Conservation (phyloP, 805 yeast species). For the Monosporozyma aerobia region DNA sequence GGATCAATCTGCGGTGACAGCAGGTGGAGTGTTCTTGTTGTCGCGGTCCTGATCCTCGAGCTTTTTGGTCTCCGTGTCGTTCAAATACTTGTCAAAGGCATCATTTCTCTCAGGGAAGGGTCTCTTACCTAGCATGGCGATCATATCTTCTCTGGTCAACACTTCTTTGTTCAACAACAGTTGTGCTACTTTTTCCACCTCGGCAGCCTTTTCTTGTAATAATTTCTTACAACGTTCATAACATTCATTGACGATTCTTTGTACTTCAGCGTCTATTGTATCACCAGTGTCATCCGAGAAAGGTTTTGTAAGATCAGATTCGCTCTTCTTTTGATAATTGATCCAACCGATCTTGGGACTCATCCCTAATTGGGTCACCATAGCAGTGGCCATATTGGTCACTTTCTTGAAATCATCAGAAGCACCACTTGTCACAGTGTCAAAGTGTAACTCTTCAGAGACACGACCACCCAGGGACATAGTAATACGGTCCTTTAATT, state of each 20-base stretch:
- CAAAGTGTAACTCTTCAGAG: slow-evolving; percentile 86
- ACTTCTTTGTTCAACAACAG: slow-evolving; percentile 81
- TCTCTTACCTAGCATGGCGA: slow-evolving; percentile 76
- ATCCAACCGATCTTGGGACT: slow-evolving; percentile 77
- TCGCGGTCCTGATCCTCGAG: slow-evolving; percentile 17
- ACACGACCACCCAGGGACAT: slow-evolving; percentile 98
- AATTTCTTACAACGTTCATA: slow-evolving; percentile 63
- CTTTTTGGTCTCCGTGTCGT: slow-evolving; percentile 21
- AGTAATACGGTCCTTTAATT: slow-evolving; percentile 81
- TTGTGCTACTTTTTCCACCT: slow-evolving; percentile 80
- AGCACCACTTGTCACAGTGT: slow-evolving; percentile 92
- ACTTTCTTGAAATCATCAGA: slow-evolving; percentile 95
- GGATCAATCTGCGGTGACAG: not conserved
- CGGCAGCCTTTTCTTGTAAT: slow-evolving; percentile 58
- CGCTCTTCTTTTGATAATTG: slow-evolving; percentile 57
- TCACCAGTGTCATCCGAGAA: slow-evolving; percentile 82
- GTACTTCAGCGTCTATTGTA: slow-evolving; percentile 73
- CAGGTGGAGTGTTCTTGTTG: slow-evolving; percentile 3
- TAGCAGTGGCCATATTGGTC: slow-evolving; percentile 82
- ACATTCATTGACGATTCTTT: slow-evolving; percentile 66
- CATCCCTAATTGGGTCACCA: slow-evolving; percentile 94
- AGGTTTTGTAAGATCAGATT: slow-evolving; percentile 68
- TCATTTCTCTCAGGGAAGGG: slow-evolving; percentile 88
- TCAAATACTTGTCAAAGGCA: slow-evolving; percentile 47
- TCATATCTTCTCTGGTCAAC: slow-evolving; percentile 89